Evolutionary conservation across 352 stramenopile species (phyloP), one percentile per base, ranked within the genome.

Genomic region (Pythium utonaiense): DNA sequence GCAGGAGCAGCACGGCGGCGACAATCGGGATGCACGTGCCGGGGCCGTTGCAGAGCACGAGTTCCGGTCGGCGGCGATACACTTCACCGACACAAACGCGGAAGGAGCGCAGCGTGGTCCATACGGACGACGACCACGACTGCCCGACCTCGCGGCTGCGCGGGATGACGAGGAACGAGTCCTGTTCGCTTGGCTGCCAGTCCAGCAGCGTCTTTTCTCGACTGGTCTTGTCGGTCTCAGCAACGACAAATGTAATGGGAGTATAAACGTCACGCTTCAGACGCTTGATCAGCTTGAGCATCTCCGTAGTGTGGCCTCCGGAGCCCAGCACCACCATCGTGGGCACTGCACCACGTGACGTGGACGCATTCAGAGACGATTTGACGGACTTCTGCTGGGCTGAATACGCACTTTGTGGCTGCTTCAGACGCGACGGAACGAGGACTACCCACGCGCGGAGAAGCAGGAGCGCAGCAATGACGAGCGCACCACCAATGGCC

Each of bases 21-120:
- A 88, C 88, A 60, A 98, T 86, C 22, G 95, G 95, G 30, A 98
- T 85, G 74, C 93, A 98, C 16, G 94, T 98, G 57, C 89, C 86
- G 28, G 95, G 95, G 54, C 95, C 95, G 78, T 98, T 98, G 73
- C 88, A 97, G 12, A 98, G 74, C 60, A 98, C 71, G 3, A 98
- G 67, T 49, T 94, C 71, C 1, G 95, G 95, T 13, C 82, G 81
- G 38, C 87, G 70, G 27, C 56, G 51, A 45, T 86, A 81, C 9
- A 97, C 88, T 31, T 95, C 52, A 2, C 53, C n/a, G 5, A 97
- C 50, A 60, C 89, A 95, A 45, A 80, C 76, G 22, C 79, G 54
- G 41, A 96, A 88, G 42, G 91, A 83, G 13, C 67, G 72, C 25
- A 96, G 56, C 25, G 95, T 98, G 16, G 90, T 96, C 61, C 81